Evolutionary conservation across 495 filamentous ascomycete species (phyloP), one percentile per base, ranked within the genome.

Genomic region (Cryomyces antarcticus): DNA sequence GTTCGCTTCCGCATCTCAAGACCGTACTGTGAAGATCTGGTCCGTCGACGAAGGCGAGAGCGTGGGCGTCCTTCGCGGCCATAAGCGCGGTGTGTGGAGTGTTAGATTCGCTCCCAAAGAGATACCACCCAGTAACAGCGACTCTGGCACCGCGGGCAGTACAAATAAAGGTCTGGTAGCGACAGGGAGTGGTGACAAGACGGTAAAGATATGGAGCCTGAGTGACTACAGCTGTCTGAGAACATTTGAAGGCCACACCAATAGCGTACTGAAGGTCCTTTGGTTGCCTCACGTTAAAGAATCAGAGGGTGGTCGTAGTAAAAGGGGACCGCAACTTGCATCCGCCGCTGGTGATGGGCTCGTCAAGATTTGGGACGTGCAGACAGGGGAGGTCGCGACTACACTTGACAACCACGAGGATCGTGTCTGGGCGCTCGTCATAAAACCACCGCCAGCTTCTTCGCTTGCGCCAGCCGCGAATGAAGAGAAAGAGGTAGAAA

Each of bases 341-440:
- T 84, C 77, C 45, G 86, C 92, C 5, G 92, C 82, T 30, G 88
- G 85, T 37, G 89, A 99, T 61, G 86, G 86, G n/a, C 66, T 99
- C 5, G 84, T 99, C 38, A 99, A 96, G 60, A 68, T 96, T 41
- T 99, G 89, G 89, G 81, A 89, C 46, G 76, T 79, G 6, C 70
- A 67, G 49, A 58, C 55, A 1, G 84, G 86, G n/a, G 89, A 96
- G 59, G 69, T 73, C 4, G 80, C 80, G 38, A 74, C 77, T 45
- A 96, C 89, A 4, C 67, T 99, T 9, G 92, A 99, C 60, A 95
- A 95, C 61, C 89, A 99, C 61, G 78, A 78, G 47, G 89, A 96
- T 57, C 72, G 92, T 39, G 86, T 96, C 29, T 89, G 84, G 82
- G 82, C 83, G 2, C 67, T 93, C 0, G 72, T 81, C 28, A 69